Conservation (phyloP, 352 stramenopile genomes). For the Pythium coloratum region DNA sequence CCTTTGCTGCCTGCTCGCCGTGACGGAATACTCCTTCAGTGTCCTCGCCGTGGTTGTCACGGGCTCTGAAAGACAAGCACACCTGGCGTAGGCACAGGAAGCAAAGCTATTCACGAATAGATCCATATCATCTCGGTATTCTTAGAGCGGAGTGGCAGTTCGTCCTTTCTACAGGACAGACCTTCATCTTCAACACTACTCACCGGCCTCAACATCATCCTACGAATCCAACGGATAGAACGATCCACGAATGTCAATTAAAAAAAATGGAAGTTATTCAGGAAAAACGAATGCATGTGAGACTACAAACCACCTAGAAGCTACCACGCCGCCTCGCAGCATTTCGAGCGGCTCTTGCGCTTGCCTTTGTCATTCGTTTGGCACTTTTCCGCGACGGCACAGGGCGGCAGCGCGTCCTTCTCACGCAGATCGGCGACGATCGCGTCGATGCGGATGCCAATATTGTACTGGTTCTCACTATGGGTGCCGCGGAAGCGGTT, state of each 20-base stretch:
- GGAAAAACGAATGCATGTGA: too few species aligned
- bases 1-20: neutral
- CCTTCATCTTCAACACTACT: too few species aligned
- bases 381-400: slow-evolving; percentile 24
- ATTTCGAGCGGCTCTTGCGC: neutral
- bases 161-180: too few species aligned
- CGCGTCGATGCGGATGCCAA: slow-evolving; percentile 38
- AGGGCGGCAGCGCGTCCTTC: slow-evolving; percentile 25
- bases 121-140: too few species aligned
- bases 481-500: neutral
- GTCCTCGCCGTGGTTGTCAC: neutral
- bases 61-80: neutral
- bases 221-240: too few species aligned
- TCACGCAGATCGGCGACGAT: slow-evolving; percentile 34
- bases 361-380: neutral
- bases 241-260: too few species aligned
- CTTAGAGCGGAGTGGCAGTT: too few species aligned
- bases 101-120: too few species aligned
- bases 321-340: slow-evolving; percentile 8
- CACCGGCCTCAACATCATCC: too few species aligned
- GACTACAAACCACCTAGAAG: too few species aligned
- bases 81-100: too few species aligned
- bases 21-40: neutral
- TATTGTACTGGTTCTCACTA: slow-evolving; percentile 29
- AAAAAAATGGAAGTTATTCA: too few species aligned